These are phyloP conservation scores for Durio zibethinus DNA, from an alignment of 345 rosid species.

Conservation along the genomic window DNA sequence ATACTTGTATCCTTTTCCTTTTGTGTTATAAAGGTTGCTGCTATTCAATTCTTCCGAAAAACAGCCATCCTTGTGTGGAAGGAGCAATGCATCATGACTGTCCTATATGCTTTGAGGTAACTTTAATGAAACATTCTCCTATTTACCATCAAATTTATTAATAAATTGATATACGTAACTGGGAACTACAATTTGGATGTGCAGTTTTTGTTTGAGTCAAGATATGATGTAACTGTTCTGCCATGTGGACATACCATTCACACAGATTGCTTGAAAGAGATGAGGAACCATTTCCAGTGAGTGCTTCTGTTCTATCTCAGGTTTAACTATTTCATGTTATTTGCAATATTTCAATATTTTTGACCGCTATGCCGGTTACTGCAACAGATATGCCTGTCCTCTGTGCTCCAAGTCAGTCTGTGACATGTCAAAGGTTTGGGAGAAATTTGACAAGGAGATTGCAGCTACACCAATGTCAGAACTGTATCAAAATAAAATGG, in stretches of 20 bases:
- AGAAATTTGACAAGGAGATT: slow-evolving; percentile 73
- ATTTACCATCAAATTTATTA: not conserved
- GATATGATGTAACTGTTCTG: slow-evolving; percentile 63
- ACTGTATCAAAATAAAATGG: slow-evolving; percentile 58
- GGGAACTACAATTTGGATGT: not conserved
- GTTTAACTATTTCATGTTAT: not conserved
- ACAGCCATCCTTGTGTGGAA: slow-evolving; percentile 87
- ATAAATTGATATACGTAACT: not conserved
- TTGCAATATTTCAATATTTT: not conserved
- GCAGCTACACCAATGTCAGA: slow-evolving; percentile 88
- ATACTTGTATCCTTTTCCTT: not conserved
- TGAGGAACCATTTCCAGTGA: slow-evolving; percentile 78
- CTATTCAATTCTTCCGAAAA: slow-evolving; percentile 60
- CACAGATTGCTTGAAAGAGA: slow-evolving; percentile 67
- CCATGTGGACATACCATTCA: slow-evolving; percentile 93
- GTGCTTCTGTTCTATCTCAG: slow-evolving; percentile 12
- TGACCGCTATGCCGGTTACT: not conserved
- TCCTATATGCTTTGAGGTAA: slow-evolving; percentile 92
- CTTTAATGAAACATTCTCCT: not conserved
- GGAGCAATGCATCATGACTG: slow-evolving; percentile 99
- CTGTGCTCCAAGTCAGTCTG: slow-evolving; percentile 86
- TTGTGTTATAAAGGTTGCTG: slow-evolving; percentile 61
- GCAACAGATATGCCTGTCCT: slow-evolving; percentile 75
- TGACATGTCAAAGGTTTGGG: slow-evolving; percentile 94
- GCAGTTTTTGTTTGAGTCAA: slow-evolving; percentile 79